Evolutionary conservation across 1,284 basidiomycete species (phyloP).

Genomic region (Trametes hirsuta): DNA sequence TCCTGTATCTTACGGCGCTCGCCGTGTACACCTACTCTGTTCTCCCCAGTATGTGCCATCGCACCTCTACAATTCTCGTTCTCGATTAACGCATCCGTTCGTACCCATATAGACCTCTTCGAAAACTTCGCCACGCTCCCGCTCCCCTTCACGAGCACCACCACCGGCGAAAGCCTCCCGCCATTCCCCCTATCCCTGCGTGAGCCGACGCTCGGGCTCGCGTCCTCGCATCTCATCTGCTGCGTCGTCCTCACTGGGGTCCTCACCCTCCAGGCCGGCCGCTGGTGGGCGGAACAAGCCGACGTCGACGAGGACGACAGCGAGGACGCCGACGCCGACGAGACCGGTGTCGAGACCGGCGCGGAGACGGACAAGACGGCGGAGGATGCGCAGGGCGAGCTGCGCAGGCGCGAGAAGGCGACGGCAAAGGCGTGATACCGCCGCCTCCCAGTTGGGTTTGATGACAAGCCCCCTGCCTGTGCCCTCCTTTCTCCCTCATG

Average conservation of each 20-base stretch:
- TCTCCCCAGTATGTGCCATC: conserved; percentile 64
- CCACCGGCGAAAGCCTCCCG: conserved; percentile 22
- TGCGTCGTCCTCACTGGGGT: conserved; percentile 83
- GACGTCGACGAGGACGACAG: conserved; percentile 43
- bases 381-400: conserved; percentile 5
- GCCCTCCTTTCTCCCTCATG: background rate
- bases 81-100: background rate
- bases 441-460: background rate
- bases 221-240: conserved; percentile 80
- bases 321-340: conserved; percentile 16
- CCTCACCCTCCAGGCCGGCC: conserved; percentile 74
- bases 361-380: conserved; percentile 20
- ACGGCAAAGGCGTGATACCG: conserved; percentile 4
- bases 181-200: conserved; percentile 46
- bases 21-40: conserved; percentile 73
- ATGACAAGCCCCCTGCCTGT: background rate
- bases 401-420: conserved; percentile 15
- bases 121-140: conserved; percentile 58
- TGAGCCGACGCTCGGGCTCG: conserved; percentile 68
- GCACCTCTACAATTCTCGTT: background rate
- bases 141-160: conserved; percentile 34
- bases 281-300: conserved; percentile 77
- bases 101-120: conserved; percentile 47
- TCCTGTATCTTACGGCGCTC: conserved; percentile 71
- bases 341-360: conserved; percentile 10